Base-by-base conservation (phyloP, 2,329 filamentous ascomycete species). In the Exophiala phaeomuriformis region DNA sequence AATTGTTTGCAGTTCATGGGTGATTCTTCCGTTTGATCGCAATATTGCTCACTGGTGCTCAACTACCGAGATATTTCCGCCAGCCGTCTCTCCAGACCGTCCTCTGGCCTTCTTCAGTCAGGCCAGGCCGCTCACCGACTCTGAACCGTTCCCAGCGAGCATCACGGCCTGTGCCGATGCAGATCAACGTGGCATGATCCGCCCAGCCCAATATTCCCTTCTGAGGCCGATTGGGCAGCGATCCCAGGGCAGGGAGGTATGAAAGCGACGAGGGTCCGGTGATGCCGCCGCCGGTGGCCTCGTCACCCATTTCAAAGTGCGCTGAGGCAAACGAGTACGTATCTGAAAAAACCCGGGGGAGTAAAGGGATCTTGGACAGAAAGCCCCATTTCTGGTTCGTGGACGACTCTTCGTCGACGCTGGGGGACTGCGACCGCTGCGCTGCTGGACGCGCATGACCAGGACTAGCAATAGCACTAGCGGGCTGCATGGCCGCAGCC, bases 181-280 rank as follows among this genome's bases (percentile, higher is more conserved):
- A 83, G 1, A 90, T 72, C 7, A 95, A 72, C 10, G 57, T 86
- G 27, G 81, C 75, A 59, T 95, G 86, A 60, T 82, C 78, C 6
- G 83, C 77, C 89, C 94, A 97, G 1, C 90, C 90, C 52, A 96
- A 78, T 5, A 93, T 73, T 0, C 93, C 93, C 67, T 95, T 95
- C 7, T 83, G 79, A 9, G 89, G 84, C 47, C 82, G 70, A 5
- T 76, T 75, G 41, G 76, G 72, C 0, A 78, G 75, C 43, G 78
- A 72, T 10, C 76, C 76, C 2, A 78, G 73, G 27, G 79, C 73
- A 10, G 76, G 75, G 2, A 75, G 63, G 62, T 72, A 66, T 56
- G 72, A 63, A 1, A 63, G 56, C 5, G 55, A 47, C 53, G 72
- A 66, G 41, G 19, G 19, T 19, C 67, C 62, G 9, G 53, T 57